phyloP scores from a whole-genome alignment of 2,329 filamentous ascomycete genomes.

The Periconia sp. region DNA sequence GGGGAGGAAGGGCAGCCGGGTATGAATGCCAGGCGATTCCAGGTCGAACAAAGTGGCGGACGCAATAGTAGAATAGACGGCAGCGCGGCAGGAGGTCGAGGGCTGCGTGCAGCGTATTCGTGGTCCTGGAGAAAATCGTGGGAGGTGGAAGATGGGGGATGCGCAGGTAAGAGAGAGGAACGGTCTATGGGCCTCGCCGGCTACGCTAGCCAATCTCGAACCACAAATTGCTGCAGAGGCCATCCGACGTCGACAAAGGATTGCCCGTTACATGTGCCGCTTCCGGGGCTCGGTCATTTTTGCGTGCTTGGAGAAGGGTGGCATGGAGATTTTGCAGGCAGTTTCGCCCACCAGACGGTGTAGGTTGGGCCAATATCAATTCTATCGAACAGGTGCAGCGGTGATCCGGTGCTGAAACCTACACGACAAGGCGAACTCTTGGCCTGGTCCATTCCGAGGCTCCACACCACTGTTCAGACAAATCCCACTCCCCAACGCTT shows the following conservation, averaged over 20 bases:
- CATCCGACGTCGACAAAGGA: constrained; percentile 12
- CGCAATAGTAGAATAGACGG: no score
- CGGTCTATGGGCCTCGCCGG: constrained; percentile 3
- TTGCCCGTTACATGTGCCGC: no score
- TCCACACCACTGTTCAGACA: background rate
- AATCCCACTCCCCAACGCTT: no score
- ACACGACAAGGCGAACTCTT: constrained; percentile 1
- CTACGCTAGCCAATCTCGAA: constrained; percentile 3
- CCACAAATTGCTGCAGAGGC: constrained; percentile 4
- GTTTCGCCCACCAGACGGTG: no score
- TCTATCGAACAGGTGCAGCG: background rate
- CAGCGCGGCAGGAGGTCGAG: constrained; percentile 4
- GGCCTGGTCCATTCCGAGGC: background rate
- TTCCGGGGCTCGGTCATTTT: no score
- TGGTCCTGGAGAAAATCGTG: constrained; percentile 18
- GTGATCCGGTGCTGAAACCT: constrained; percentile 8
- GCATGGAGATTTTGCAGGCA: no score
- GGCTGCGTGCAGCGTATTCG: constrained; percentile 16
- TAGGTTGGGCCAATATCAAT: constrained; percentile 6
- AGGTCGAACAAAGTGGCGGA: no score
- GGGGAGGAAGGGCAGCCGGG: constrained; percentile 28
- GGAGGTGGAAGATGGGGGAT: constrained; percentile 21
- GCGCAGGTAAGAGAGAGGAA: constrained; percentile 4
- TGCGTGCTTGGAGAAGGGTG: no score
- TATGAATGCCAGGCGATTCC: constrained; percentile 12